Base-by-base conservation (phyloP, 768 basidiomycete genomes). In the Naematelia aurantialba region DNA sequence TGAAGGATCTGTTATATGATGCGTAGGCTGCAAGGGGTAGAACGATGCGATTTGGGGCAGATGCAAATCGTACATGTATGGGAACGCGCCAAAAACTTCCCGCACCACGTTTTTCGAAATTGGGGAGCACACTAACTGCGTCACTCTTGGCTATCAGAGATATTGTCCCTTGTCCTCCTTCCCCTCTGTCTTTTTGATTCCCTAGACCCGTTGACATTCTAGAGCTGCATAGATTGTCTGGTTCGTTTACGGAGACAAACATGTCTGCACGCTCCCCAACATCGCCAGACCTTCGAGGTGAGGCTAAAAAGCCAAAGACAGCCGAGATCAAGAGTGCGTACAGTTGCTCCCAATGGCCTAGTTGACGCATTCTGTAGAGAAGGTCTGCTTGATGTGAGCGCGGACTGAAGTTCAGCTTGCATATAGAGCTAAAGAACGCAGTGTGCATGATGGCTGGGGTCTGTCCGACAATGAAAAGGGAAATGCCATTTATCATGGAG, bases 361-460 rank as follows among this genome's bases (percentile, higher is more conserved):
- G n/a, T n/a, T n/a, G 14, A 21, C 27, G 14, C 17, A 8, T 39
- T 8, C 34, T 21, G 19, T 59, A 78, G 76, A 90, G 81, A 92
- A 90, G 81, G 87, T 93, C 78, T 92, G 91, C 78, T 82, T 92
- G 61, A 91, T 92, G 90, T 89, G 76, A 70, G 85, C 77, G 25
- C 8, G 19, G 46, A 21, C 46, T 47, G 19, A 8, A 5, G 46
- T 10, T 21, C 42, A 44, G 46, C n/a, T 11, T 8, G 8, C 8
- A 11, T 5, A 21, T 10, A 10, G 46, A 47, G 25, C n/a, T 47
- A 19, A 47, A 10, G 11, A 8, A 21, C 19, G 13, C 53, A 78
- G 76, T 72, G 91, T 97, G 30, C 92, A 97, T 81, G 92, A 97
- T 81, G 93, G 93, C 22, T 97, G 92, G 92, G 92, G 92, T 56